Evolutionary conservation across 768 basidiomycete species (phyloP).

Genomic region (Ephemerocybe angulata): DNA sequence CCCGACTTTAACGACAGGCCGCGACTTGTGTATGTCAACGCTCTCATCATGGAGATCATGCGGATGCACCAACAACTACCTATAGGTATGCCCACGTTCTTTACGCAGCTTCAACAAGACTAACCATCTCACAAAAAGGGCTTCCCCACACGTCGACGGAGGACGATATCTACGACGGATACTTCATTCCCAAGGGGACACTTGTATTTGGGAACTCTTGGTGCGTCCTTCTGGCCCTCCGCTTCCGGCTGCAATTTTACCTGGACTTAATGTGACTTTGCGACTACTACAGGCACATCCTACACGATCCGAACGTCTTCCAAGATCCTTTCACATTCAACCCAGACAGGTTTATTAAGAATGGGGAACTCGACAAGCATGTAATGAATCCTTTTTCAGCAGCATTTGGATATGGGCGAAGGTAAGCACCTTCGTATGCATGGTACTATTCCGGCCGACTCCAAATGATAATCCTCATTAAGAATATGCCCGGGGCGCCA

Average conservation of each 20-base stretch:
- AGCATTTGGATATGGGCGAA: constrained; percentile 21
- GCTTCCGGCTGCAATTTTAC: not conserved
- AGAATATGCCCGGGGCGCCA: constrained; percentile 24
- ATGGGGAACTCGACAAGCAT: constrained; percentile 14
- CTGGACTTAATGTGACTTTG: not conserved
- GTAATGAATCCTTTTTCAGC: constrained; percentile 10
- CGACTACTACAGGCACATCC: constrained; percentile 23
- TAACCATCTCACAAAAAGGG: constrained; percentile 13
- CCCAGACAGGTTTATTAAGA: constrained; percentile 26
- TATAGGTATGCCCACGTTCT: constrained; percentile 13
- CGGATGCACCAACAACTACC: constrained; percentile 17
- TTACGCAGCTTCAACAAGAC: too few relatives aligned
- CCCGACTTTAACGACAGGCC: constrained; percentile 16
- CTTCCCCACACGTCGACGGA: constrained; percentile 29
- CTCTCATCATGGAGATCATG: constrained; percentile 18
- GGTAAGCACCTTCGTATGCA: constrained; percentile 16
- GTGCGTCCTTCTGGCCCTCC: constrained; percentile 15
- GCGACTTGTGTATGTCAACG: constrained; percentile 12
- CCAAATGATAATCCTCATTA: not conserved
- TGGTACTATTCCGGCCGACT: not conserved
- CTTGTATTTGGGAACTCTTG: constrained; percentile 32
- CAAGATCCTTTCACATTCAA: constrained; percentile 30
- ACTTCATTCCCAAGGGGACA: constrained; percentile 33
- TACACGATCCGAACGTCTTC: constrained; percentile 31
- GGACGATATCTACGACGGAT: constrained; percentile 40